Percentiles rank a stretch among this genome's conserved stretches.
These are phyloP conservation scores for Pseudodiploospora longispora DNA, from an alignment of 2,329 filamentous ascomycete species.

Conservation along the genomic window DNA sequence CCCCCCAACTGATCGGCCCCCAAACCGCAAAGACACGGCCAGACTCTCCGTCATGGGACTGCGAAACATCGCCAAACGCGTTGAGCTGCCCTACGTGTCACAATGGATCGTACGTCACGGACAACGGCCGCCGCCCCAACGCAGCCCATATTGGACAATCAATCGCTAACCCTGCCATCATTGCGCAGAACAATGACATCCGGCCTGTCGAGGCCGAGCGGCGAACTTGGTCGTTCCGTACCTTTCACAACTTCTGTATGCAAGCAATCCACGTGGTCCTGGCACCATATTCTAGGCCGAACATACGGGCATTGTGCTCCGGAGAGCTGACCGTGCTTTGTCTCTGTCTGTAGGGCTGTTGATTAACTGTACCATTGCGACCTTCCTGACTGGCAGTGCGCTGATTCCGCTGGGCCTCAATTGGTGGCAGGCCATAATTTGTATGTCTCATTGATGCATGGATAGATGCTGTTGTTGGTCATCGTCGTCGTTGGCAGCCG, in stretches of 20 bases:
- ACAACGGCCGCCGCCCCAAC: background rate
- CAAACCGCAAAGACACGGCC: too few relatives aligned
- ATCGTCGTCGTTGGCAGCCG: too few relatives aligned
- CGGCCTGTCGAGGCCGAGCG: slow-evolving; percentile 35
- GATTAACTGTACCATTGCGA: slow-evolving; percentile 37
- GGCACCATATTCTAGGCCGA: background rate
- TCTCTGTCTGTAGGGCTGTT: slow-evolving; percentile 29
- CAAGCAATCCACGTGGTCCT: too few relatives aligned
- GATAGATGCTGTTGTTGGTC: too few relatives aligned
- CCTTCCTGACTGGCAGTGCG: slow-evolving; percentile 32
- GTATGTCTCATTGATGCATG: slow-evolving; percentile 12
- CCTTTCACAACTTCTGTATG: slow-evolving; percentile 37
- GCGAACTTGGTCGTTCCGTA: slow-evolving; percentile 34
- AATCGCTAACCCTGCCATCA: background rate
- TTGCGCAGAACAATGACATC: slow-evolving; percentile 38
- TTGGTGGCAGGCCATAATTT: slow-evolving; percentile 36
- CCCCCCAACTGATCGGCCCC: too few relatives aligned
- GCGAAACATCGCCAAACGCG: slow-evolving; percentile 15
- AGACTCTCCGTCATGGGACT: slow-evolving; percentile 14
- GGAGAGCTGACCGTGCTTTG: too few relatives aligned
- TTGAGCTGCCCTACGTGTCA: slow-evolving; percentile 22
- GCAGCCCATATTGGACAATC: background rate
- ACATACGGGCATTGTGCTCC: too few relatives aligned
- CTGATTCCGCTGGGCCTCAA: slow-evolving; percentile 32
- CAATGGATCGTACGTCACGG: slow-evolving; percentile 22